These are phyloP conservation scores for Carnegiea gigantea DNA, from an alignment of 179 eudicot species.

Conservation along the genomic window DNA sequence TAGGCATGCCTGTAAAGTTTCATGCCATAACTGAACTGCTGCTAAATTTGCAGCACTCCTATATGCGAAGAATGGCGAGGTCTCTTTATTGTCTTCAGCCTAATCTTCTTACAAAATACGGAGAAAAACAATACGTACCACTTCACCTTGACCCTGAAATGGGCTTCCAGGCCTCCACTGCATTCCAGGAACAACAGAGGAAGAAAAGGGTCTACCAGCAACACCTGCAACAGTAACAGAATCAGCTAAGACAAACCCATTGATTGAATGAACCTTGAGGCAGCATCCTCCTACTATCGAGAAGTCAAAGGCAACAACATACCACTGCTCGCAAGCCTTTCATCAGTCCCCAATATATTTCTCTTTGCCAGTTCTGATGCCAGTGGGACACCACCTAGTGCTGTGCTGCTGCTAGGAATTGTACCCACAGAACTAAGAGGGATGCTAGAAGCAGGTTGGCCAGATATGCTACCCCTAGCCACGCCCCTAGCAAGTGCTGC, in stretches of 20 bases:
- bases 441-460: conserved; percentile 47
- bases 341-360: conserved; percentile 72
- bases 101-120: neutral
- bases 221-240: conserved; percentile 46
- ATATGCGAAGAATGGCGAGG: neutral
- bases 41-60: neutral
- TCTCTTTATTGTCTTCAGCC: neutral
- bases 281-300: conserved; percentile 43
- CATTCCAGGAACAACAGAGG: conserved; percentile 68
- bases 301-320: conserved; percentile 45
- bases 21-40: neutral
- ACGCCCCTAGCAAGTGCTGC: conserved; percentile 48
- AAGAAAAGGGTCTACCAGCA: conserved; percentile 62
- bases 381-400: conserved; percentile 53
- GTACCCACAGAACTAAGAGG: conserved; percentile 54
- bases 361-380: conserved; percentile 76
- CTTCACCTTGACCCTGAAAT: conserved; percentile 80
- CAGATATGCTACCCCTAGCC: conserved; percentile 59
- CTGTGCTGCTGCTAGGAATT: conserved; percentile 49
- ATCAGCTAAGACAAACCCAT: conserved; percentile 41
- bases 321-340: conserved; percentile 68
- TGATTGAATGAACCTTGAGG: conserved; percentile 42
- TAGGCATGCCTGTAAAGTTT: neutral
- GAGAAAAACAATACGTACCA: conserved; percentile 38
- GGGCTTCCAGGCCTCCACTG: conserved; percentile 99